Conservation (phyloP, 2,329 filamentous ascomycete genomes). For the Zymoseptoria pseudotritici region DNA sequence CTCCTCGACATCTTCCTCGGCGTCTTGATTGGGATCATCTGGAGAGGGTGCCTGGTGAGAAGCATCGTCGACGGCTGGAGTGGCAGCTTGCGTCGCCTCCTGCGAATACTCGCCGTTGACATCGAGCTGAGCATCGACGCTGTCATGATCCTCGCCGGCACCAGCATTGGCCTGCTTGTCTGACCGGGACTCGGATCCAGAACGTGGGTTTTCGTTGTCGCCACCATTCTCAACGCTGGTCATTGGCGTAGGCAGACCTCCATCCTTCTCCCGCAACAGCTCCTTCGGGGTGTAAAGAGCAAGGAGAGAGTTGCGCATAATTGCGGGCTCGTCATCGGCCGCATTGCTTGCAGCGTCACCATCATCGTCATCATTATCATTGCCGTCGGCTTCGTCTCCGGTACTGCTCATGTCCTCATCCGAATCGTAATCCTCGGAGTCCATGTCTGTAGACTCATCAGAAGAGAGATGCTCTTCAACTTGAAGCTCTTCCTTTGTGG, state of each 20-base stretch:
- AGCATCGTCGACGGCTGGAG: not conserved
- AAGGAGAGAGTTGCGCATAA: conserved; percentile 14
- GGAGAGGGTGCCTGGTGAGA: not conserved
- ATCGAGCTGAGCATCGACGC: not conserved
- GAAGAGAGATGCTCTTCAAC: conserved; percentile 32
- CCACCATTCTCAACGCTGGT: conserved; percentile 26
- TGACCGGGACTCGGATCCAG: conserved; percentile 14
- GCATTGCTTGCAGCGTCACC: conserved; percentile 17
- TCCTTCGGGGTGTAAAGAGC: conserved; percentile 24
- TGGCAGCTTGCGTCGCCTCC: not conserved
- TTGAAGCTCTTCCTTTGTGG: conserved; percentile 30
- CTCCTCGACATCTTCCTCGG: conserved; percentile 5
- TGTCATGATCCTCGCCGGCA: conserved; percentile 3
- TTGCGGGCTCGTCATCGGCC: conserved; percentile 16
- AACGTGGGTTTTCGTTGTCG: conserved; percentile 15
- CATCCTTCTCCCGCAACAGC: conserved; percentile 18
- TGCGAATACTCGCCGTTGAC: not conserved
- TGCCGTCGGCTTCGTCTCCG: conserved; percentile 29
- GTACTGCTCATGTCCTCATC: conserved; percentile 32
- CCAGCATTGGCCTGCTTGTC: conserved; percentile 12
- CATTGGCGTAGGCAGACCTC: conserved; percentile 26
- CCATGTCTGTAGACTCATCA: conserved; percentile 34
- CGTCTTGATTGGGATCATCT: conserved; percentile 18
- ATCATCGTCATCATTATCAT: conserved; percentile 23
- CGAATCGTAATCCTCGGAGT: conserved; percentile 27